phyloP scores from a whole-genome alignment of 1,284 basidiomycete species.

The Leucoagaricus sp. region DNA sequence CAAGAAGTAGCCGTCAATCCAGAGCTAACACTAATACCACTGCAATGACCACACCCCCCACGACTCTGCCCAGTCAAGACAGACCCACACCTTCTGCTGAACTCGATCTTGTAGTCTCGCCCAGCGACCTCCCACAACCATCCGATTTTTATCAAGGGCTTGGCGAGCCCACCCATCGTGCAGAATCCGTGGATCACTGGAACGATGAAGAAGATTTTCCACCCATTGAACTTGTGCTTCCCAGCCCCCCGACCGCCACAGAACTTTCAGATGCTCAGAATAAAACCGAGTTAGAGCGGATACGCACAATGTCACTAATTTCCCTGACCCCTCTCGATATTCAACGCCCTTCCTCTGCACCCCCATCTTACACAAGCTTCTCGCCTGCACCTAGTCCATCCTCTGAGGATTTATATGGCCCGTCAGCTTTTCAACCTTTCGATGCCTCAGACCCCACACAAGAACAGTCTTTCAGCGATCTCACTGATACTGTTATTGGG shows the following conservation, averaged over 20 bases:
- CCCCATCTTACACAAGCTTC: constrained; percentile 9
- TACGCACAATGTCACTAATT: background rate
- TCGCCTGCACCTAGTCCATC: constrained; percentile 8
- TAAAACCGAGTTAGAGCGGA: background rate
- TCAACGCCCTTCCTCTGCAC: constrained; percentile 7
- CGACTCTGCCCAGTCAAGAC: background rate
- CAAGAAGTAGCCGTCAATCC: background rate
- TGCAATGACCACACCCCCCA: background rate
- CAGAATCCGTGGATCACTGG: background rate
- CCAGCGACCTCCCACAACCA: background rate
- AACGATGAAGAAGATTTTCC: background rate
- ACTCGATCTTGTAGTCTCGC: background rate
- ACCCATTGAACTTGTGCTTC: background rate
- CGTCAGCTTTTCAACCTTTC: background rate
- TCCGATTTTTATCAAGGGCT: background rate
- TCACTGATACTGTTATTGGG: background rate
- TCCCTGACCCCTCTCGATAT: background rate
- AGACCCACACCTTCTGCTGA: background rate
- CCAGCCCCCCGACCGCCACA: background rate
- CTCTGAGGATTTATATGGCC: background rate
- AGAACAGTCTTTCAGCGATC: background rate
- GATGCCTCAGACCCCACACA: background rate
- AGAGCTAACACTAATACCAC: background rate
- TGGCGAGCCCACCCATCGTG: background rate
- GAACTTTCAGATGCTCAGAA: background rate